Base-by-base conservation (phyloP, 176 grass and related monocot species). In the Oryza meyeriana region DNA sequence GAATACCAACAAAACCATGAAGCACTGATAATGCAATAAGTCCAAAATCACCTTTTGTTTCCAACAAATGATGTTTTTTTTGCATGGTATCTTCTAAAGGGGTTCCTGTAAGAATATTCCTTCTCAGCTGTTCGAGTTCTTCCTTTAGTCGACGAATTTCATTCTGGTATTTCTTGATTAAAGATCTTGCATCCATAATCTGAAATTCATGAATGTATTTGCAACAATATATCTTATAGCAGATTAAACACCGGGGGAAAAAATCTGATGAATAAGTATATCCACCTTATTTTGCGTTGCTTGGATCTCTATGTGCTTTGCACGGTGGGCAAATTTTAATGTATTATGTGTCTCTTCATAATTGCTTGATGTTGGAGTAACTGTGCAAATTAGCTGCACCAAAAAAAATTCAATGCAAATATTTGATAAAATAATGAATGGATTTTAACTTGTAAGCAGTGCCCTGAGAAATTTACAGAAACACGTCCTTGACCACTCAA, bases 91-190 rank as follows among this genome's bases (percentile, higher is more conserved):
- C 85, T 69, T 93, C 90, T 28, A 76, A 44, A 25, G 84, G 89
- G 91, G 35, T 74, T 30, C 84, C 78, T 69, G 73, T 85, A 84
- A 89, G 75, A 87, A 93, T 89, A 77, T 91, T 88, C 71, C 75
- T 97, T 74, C 93, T 97, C 76, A 97, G 64, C 36, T 87, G 86
- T 75, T 93, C 91, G 69, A 97, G 72, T 79, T 97, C 94, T 38
- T 97, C 86, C 75, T 97, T 93, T 48, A 97, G 76, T 71, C 74
- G 81, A 44, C 71, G 39, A 70, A 97, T 97, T 87, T 97, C 94
- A 93, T 83, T 91, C 81, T 97, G 94, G 73, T 97, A 93, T 41
- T 93, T 93, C 71, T 97, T 97, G 62, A 97, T 97, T 83, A 97
- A 85, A 75, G 94, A 97, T 65, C 91, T 97, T 64, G 93, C 94